phyloP scores from a whole-genome alignment of 179 eudicot species.

The Silene coronaria region DNA sequence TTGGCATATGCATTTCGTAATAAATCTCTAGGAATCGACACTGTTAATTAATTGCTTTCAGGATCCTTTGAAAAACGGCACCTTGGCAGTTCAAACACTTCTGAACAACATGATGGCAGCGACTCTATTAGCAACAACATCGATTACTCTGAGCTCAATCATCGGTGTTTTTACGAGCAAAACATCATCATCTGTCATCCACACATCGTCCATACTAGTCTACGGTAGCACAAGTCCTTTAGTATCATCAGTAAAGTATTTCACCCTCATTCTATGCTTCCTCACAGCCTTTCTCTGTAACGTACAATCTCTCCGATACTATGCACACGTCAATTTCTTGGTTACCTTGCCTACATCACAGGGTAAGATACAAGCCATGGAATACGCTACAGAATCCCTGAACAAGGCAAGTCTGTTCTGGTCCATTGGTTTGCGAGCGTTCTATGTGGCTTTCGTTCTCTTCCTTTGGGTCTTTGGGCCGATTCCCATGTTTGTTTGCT shows the following conservation, averaged over 20 bases:
- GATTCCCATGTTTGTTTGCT: conserved; percentile 59
- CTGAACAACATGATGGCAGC: conserved; percentile 88
- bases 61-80: conserved; percentile 76
- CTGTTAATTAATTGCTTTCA: conserved; percentile 17
- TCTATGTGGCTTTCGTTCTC: conserved; percentile 70
- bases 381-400: conserved; percentile 52
- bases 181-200: conserved; percentile 33
- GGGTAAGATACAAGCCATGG: conserved; percentile 36
- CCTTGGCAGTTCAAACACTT: conserved; percentile 59
- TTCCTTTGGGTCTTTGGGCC: conserved; percentile 78
- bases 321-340: conserved; percentile 66
- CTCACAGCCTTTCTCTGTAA: conserved; percentile 60
- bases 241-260: conserved; percentile 49
- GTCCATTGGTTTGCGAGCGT: conserved; percentile 74
- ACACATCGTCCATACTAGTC: conserved; percentile 26
- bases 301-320: conserved; percentile 58
- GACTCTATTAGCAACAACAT: conserved; percentile 64
- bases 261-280: conserved; percentile 21
- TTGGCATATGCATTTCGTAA: too few species aligned
- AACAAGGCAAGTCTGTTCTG: conserved; percentile 58
- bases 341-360: conserved; percentile 47
- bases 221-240: conserved; percentile 25
- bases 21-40: background rate
- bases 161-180: conserved; percentile 63
- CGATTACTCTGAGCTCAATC: conserved; percentile 73